Percentiles rank a stretch among this genome's conserved stretches.
These are phyloP conservation scores for Fusarium ramigenum DNA, from an alignment of 2,329 filamentous ascomycete species.

Conservation along the genomic window DNA sequence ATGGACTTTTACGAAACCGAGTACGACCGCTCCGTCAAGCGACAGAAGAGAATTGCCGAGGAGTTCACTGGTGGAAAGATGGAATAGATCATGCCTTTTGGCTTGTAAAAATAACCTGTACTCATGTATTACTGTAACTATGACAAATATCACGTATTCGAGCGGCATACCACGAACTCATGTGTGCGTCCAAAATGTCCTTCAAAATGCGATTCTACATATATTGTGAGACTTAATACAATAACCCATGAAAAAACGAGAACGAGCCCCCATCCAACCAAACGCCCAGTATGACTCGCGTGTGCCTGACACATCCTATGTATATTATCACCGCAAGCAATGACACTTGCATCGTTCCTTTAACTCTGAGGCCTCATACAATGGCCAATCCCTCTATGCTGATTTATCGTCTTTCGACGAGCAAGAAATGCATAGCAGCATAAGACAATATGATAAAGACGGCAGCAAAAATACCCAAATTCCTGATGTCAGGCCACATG, in stretches of 20 bases:
- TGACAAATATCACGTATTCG: conserved; percentile 25
- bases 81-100: conserved; percentile 45
- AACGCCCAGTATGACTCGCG: conserved; percentile 25
- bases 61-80: conserved; percentile 69
- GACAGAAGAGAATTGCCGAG: conserved; percentile 66
- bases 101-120: conserved; percentile 42
- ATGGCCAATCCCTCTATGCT: conserved; percentile 3
- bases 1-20: conserved; percentile 52
- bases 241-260: not conserved
- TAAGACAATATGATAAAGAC: conserved; percentile 91
- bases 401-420: conserved; percentile 78
- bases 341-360: not conserved
- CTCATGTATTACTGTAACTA: conserved; percentile 39
- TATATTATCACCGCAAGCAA: conserved; percentile 1
- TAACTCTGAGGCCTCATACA: conserved; percentile 1
- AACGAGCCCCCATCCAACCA: conserved; percentile 14
- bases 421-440: conserved; percentile 88
- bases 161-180: not conserved
- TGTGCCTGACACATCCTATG: not conserved
- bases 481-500: conserved; percentile 85
- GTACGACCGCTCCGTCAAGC: conserved; percentile 56
- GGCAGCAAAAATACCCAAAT: conserved; percentile 82
- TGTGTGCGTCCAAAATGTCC: not conserved
- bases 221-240: not conserved
- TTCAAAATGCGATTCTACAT: not conserved